Base-by-base conservation (phyloP, 169 alveolate species). In the Eimeria tenella region DNA sequence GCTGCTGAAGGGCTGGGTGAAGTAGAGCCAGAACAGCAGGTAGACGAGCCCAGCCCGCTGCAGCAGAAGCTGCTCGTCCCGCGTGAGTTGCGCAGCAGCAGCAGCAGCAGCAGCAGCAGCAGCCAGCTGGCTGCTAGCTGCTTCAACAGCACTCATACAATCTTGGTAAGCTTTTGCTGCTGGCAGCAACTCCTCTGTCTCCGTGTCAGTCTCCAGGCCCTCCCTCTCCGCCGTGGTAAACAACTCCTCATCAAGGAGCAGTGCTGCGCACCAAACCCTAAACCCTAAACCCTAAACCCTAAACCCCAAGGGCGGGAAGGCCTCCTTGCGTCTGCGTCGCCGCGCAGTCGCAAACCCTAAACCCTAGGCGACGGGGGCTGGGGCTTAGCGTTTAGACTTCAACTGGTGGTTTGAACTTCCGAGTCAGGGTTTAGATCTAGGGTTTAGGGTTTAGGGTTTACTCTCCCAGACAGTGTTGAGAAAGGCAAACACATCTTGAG, bases 31-130 rank as follows among this genome's bases (percentile, higher is more conserved):
- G 55, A 73, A 7, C 8, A 73, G 83, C 50, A 73, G 55, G 25
- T 73, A 73, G 7, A 73, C n/a, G 7, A 73, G 55, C 83, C 58
- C 83, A 6, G 49, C 83, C 11, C 83, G 50, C 55, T 73, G 83
- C n/a, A 42, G 55, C 8, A 73, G 83, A 7, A 73, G 50, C 53
- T 31, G 83, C 25, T 73, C 83, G 19, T 73, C 55, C 25, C 17
- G n/a, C 13, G 83, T 21, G 21, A 73, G 83, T 7, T 23, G 58
- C 19, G 49, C 83, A 11, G 52, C 56, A 21, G 83, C 52, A 73
- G 83, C 83, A 31, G 83, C 83, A 73, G 52, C 83, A 73, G 83
- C 83, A 31, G 83, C 83, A 23, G 83, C 83, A 10, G 21, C 19
- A 10, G 68, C 68, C 21, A 58, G 68, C 21, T 10, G 4, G 19